Percentiles rank a stretch among this genome's conserved stretches.
Conservation (phyloP, 352 stramenopile genomes). For the Phytophthora pisi region DNA sequence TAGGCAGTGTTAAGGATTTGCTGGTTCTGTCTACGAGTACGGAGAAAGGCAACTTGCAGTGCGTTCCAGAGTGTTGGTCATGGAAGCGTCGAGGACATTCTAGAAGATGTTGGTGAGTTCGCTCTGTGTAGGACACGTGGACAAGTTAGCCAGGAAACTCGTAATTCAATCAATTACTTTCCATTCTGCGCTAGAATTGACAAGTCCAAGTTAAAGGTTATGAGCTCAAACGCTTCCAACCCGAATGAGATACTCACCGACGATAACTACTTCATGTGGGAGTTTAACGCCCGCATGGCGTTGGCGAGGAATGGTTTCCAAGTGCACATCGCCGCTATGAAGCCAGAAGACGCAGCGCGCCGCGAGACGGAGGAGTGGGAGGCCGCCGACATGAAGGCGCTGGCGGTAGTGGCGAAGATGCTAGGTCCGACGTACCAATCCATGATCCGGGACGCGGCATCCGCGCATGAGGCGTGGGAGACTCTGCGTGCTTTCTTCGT, state of each 20-base stretch:
- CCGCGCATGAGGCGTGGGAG: constrained; percentile 17
- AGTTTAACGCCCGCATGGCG: constrained; percentile 27
- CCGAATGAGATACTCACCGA: constrained; percentile 8
- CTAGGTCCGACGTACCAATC: constrained; percentile 12
- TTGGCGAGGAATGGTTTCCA: constrained; percentile 20
- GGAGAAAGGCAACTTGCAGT: background rate
- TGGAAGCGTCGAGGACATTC: background rate
- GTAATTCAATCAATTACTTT: background rate
- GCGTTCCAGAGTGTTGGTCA: background rate
- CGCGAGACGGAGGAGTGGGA: constrained; percentile 14
- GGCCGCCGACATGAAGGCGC: constrained; percentile 15
- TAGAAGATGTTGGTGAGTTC: background rate
- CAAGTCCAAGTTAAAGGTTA: constrained; percentile 6
- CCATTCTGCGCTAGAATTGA: background rate
- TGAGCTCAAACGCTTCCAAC: background rate
- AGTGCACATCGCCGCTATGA: constrained; percentile 11
- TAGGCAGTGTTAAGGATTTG: too few species aligned
- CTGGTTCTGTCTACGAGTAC: too few species aligned
- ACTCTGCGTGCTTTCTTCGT: constrained; percentile 25
- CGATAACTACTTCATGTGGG: constrained; percentile 18
- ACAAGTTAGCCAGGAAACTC: background rate
- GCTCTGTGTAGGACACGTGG: background rate
- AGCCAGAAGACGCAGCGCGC: constrained; percentile 7
- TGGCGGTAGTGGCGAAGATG: constrained; percentile 6
- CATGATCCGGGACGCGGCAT: constrained; percentile 14